Evolutionary conservation across 2,329 filamentous ascomycete genomes (phyloP).

Genomic region (Periconia macrospinosa): DNA sequence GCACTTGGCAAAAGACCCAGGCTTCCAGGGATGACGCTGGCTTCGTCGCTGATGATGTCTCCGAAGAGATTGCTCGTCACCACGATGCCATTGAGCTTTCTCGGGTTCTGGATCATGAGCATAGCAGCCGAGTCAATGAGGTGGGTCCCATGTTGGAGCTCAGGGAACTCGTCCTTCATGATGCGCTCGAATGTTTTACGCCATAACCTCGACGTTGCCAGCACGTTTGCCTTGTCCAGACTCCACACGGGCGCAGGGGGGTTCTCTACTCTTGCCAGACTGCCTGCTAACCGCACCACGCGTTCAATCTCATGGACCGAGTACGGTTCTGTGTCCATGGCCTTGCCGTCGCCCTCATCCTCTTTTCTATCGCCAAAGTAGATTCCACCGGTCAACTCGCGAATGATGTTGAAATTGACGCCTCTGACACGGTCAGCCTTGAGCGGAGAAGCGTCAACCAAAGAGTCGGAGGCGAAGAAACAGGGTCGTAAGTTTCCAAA

Average conservation of each 20-base stretch:
- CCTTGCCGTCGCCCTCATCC: constrained; percentile 72
- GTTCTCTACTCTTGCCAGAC: constrained; percentile 75
- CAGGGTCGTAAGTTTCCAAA: constrained; percentile 96
- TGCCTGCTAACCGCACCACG: constrained; percentile 77
- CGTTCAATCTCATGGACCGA: constrained; percentile 83
- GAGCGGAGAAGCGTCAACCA: constrained; percentile 83
- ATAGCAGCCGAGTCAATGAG: constrained; percentile 96
- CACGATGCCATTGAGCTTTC: constrained; percentile 83
- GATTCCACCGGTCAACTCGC: constrained; percentile 88
- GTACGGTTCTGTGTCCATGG: constrained; percentile 87
- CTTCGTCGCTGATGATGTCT: constrained; percentile 95
- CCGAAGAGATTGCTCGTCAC: constrained; percentile 94
- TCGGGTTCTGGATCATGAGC: constrained; percentile 94
- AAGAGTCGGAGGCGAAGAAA: constrained; percentile 87
- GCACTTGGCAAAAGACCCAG: constrained; percentile 88
- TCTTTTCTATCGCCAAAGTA: constrained; percentile 93
- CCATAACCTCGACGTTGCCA: constrained; percentile 89
- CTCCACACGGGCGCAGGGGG: constrained; percentile 80
- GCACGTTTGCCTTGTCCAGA: constrained; percentile 94
- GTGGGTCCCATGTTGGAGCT: constrained; percentile 82
- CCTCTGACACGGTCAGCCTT: constrained; percentile 83
- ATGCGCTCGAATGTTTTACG: constrained; percentile 82
- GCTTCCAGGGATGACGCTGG: constrained; percentile 88
- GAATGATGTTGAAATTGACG: constrained; percentile 89
- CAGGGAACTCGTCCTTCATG: constrained; percentile 86